Conservation (phyloP, 352 stramenopile genomes). For the Pythium dissotocum region DNA sequence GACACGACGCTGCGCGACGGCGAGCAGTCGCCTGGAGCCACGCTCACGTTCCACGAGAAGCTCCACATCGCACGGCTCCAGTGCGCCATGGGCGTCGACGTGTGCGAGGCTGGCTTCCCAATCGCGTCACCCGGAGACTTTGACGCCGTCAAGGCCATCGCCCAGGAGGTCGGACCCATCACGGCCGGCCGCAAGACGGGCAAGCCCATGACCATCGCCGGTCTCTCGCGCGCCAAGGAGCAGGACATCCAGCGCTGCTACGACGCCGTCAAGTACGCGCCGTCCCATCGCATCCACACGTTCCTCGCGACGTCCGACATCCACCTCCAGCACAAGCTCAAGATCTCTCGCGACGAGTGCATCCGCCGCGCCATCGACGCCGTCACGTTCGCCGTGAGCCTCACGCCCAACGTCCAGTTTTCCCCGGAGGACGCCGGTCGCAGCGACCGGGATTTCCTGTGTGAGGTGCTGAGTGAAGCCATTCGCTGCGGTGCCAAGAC, state of each 20-base stretch:
- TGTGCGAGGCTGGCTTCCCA: slow-evolving; percentile 99
- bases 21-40: slow-evolving; percentile 98
- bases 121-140: slow-evolving; percentile 99
- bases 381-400: slow-evolving; percentile 93
- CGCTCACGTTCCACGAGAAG: slow-evolving; percentile 98
- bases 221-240: slow-evolving; percentile 93
- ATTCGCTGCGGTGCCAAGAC: slow-evolving; percentile 97
- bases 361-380: slow-evolving; percentile 95
- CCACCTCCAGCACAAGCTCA: slow-evolving; percentile 99
- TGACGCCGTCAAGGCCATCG: slow-evolving; percentile 97
- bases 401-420: slow-evolving; percentile 98
- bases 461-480: slow-evolving; percentile 93
- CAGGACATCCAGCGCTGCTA: slow-evolving; percentile 98
- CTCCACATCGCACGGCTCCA: slow-evolving; percentile 96
- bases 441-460: slow-evolving; percentile 97
- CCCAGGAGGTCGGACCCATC: slow-evolving; percentile 93
- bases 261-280: slow-evolving; percentile 96
- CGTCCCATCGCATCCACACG: slow-evolving; percentile 96
- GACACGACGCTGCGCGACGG: slow-evolving; percentile 99
- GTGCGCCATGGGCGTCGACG: slow-evolving; percentile 94
- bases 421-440: slow-evolving; percentile 97
- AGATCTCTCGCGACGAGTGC: slow-evolving; percentile 97
- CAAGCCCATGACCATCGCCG: slow-evolving; percentile 92
- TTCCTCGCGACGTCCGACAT: slow-evolving; percentile 99
- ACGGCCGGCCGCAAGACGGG: slow-evolving; percentile 66